Base-by-base conservation (phyloP, 768 basidiomycete genomes). In the Gymnopilus dilepis region DNA sequence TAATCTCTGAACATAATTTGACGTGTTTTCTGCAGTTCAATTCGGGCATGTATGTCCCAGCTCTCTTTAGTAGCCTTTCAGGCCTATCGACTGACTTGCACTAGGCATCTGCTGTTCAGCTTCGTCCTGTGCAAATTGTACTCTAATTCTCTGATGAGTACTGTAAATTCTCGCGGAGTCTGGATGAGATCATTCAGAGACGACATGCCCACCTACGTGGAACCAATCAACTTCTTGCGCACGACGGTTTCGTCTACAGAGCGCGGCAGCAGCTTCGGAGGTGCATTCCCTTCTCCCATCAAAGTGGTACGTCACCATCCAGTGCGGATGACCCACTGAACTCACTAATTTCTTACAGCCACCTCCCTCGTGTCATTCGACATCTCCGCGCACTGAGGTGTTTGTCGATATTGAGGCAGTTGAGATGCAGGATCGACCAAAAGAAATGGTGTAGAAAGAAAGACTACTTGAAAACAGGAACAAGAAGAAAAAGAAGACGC, bases 81-180 rank as follows among this genome's bases (percentile, higher is more conserved):
- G 19, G 17, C 7, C 13, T 26, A 52, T 6, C 13, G 34, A 34
- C 24, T 30, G 21, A 47, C 37, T 15, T 5, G 8, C 6, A 2
- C 8, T 22, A 65, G 64, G 31, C 64, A 65, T 60, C 60, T 65
- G 6, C 21, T 62, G 24, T 65, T 65, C 57, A 65, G 62, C 28
- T 62, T 65, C 50, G 40, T 54, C 11, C 60, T 65, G 1, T 65
- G 64, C 58, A 65, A 65, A 26, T 37, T 65, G 47, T 65, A 65
- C 58, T 56, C 64, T 24, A 65, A 65, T 47, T 65, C 64, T 7
- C 38, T 65, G 30, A 65, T 65, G 64, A 65, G 64, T 50, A 65
- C 53, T n/a, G 58, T 65, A 24, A 65, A 65, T 40, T 61, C 64
- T 21, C 60, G 64, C 12, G 54, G 53, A 28, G 38, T 58, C 30